Evolutionary conservation across 1,284 basidiomycete genomes (phyloP).

Genomic region (Malassezia nana): DNA sequence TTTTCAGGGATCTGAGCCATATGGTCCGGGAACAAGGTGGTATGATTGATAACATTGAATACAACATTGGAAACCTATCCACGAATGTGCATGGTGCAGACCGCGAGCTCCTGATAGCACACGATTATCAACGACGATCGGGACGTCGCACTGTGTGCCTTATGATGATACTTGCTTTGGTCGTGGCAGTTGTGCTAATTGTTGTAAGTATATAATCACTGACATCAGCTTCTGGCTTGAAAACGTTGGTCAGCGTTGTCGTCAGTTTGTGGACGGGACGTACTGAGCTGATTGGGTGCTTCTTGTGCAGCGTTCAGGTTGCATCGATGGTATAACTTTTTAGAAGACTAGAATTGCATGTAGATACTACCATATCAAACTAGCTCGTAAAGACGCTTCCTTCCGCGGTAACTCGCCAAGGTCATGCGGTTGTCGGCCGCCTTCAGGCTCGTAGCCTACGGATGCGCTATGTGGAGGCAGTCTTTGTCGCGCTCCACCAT

Average conservation of each 20-base stretch:
- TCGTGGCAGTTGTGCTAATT: conserved; percentile 77
- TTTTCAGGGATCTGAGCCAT: conserved; percentile 90
- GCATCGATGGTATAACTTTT: not conserved
- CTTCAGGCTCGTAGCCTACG: no score
- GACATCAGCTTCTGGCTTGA: not conserved
- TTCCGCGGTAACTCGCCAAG: no score
- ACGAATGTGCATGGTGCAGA: conserved; percentile 74
- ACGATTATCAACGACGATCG: conserved; percentile 88
- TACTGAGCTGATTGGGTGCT: not conserved
- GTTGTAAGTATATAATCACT: conserved; percentile 51
- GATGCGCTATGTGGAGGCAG: conserved; percentile 5
- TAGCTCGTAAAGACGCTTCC: no score
- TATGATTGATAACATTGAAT: conserved; percentile 95
- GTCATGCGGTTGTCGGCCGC: no score
- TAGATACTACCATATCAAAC: not conserved
- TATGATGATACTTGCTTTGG: conserved; percentile 74
- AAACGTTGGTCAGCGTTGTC: not conserved
- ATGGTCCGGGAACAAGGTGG: conserved; percentile 88
- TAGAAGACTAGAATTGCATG: not conserved
- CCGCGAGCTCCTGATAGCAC: conserved; percentile 75
- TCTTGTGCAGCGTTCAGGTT: not conserved
- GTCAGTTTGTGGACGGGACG: not conserved
- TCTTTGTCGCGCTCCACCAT: conserved; percentile 9
- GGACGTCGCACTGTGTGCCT: conserved; percentile 80
- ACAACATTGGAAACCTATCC: conserved; percentile 78